These are phyloP conservation scores for Saccharomycopsis sp. DNA, from an alignment of 805 yeast species.

Conservation along the genomic window DNA sequence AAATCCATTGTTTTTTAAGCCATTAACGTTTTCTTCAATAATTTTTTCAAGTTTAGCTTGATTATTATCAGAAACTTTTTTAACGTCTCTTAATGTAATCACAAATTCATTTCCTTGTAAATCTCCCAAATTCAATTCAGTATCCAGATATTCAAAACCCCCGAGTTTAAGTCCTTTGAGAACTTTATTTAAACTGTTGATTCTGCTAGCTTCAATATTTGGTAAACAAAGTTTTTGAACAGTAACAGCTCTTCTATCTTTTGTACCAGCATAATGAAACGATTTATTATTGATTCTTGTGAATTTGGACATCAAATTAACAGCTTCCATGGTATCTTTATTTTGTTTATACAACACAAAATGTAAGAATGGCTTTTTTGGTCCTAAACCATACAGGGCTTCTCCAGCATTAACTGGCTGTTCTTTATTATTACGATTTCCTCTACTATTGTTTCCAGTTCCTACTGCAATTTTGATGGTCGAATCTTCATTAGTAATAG, in stretches of 20 bases:
- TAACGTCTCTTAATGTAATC: constrained; percentile 72
- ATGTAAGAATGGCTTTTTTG: constrained; percentile 55
- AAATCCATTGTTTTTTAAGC: constrained; percentile 62
- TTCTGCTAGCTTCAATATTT: constrained; percentile 61
- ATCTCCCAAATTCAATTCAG: constrained; percentile 66
- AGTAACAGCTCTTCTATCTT: constrained; percentile 93
- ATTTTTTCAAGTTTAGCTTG: constrained; percentile 29
- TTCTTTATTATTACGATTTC: constrained; percentile 22
- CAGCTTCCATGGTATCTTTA: constrained; percentile 96
- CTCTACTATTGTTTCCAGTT: constrained; percentile 30
- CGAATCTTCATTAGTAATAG: constrained; percentile 62
- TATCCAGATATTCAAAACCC: constrained; percentile 57
- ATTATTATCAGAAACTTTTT: background rate
- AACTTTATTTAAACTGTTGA: constrained; percentile 64
- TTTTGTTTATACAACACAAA: constrained; percentile 86
- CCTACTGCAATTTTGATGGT: constrained; percentile 53
- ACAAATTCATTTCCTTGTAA: constrained; percentile 81
- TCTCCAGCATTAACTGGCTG: constrained; percentile 31
- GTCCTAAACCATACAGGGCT: constrained; percentile 66
- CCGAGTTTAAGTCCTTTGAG: constrained; percentile 75
- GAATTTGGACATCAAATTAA: constrained; percentile 59
- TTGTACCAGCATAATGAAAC: constrained; percentile 86
- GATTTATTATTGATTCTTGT: constrained; percentile 62
- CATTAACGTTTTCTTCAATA: constrained; percentile 41
- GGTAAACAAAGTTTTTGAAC: constrained; percentile 70